A percentile compares a stretch with the other conserved stretches of the same genome.
Conservation (phyloP, 805 yeast species). For the Dipodascus geniculatus region DNA sequence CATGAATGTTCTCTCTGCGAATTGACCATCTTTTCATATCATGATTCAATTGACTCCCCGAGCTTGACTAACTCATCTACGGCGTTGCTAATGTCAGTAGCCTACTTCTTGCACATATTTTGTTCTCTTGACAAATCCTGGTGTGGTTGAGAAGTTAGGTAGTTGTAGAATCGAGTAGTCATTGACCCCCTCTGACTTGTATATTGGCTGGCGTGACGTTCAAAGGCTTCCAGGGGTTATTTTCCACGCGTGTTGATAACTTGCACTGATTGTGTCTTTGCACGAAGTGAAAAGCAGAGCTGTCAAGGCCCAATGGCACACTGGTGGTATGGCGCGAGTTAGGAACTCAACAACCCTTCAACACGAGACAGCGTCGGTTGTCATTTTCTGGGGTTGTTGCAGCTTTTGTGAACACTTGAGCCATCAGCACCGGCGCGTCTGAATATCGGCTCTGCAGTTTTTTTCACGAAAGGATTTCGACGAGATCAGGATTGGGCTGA, state of each 20-base stretch:
- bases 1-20: not conserved
- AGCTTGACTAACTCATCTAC: not conserved
- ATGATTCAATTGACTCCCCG: not conserved
- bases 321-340: not conserved
- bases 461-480: too few species aligned
- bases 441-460: too few species aligned
- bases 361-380: not conserved
- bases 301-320: too few species aligned
- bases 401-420: not conserved
- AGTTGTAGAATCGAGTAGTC: not conserved
- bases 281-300: not conserved
- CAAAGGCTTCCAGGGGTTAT: not conserved
- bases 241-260: not conserved
- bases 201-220: not conserved
- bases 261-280: not conserved
- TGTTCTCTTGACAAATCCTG: too few species aligned
- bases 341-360: not conserved
- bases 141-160: not conserved
- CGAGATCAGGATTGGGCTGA: too few species aligned
- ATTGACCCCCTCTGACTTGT: conserved; percentile 1
- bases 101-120: not conserved
- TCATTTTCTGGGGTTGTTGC: not conserved
- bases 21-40: not conserved
- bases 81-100: conserved; percentile 1
- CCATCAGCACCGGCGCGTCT: not conserved